Evolutionary conservation across 2,329 filamentous ascomycete genomes (phyloP).

Genomic region (Aspergillus quadricinctus): DNA sequence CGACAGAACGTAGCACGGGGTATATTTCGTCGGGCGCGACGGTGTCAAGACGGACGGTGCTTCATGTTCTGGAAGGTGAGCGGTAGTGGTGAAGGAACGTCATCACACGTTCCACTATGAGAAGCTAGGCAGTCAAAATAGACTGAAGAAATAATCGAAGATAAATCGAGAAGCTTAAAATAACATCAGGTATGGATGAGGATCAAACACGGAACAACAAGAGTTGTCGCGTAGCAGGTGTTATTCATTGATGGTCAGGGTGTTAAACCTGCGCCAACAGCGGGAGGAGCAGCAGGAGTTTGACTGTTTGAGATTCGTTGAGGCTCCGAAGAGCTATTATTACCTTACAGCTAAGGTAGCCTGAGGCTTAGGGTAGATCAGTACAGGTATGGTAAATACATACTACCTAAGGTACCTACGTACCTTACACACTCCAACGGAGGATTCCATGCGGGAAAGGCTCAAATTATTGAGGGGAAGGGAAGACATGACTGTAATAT

Average conservation of each 20-base stretch:
- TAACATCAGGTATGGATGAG: neutral
- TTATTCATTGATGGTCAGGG: neutral
- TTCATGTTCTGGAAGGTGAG: constrained; percentile 20
- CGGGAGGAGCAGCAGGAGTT: neutral
- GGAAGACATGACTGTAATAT: neutral
- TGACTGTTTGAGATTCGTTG: constrained; percentile 9
- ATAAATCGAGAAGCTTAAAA: neutral
- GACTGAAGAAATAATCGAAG: neutral
- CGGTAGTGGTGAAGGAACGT: constrained; percentile 18
- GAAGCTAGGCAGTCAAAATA: constrained; percentile 8
- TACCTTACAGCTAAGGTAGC: neutral
- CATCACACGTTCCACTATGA: constrained; percentile 18
- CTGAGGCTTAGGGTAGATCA: neutral
- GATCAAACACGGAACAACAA: neutral
- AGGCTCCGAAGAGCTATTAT: constrained; percentile 12
- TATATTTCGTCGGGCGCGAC: constrained; percentile 19
- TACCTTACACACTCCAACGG: no score
- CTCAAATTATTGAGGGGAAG: neutral
- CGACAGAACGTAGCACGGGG: constrained; percentile 8
- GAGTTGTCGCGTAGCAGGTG: neutral
- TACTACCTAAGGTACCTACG: no score
- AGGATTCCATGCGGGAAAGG: neutral
- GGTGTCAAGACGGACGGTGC: constrained; percentile 10
- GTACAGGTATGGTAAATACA: neutral
- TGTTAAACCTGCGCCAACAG: constrained; percentile 9